A percentile compares a stretch with the other conserved stretches of the same genome.
phyloP scores from a whole-genome alignment of 2,329 filamentous ascomycete species.

The Helotiales sp. region DNA sequence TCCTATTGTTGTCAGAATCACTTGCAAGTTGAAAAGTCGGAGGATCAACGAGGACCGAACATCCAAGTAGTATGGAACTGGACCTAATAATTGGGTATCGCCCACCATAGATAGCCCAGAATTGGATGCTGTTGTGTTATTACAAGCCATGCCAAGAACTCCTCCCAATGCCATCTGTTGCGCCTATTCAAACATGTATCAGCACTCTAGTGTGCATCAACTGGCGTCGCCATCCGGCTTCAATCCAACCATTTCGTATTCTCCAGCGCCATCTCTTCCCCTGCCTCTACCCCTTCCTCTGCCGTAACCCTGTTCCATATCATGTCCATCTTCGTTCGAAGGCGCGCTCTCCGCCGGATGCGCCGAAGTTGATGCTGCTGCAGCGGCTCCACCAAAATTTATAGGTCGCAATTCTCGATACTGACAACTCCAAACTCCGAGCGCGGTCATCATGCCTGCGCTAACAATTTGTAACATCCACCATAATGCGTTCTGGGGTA shows the following conservation, averaged over 20 bases:
- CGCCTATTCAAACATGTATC: constrained; percentile 17
- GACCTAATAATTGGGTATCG: constrained; percentile 5
- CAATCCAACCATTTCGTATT: constrained; percentile 67
- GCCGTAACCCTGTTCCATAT: constrained; percentile 38
- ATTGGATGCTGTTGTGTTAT: constrained; percentile 6
- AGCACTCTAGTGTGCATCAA: neutral
- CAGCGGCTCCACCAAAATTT: constrained; percentile 68
- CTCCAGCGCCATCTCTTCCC: constrained; percentile 54
- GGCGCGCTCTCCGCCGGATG: constrained; percentile 14
- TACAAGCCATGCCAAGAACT: constrained; percentile 17
- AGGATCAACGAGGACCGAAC: neutral
- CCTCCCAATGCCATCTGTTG: constrained; percentile 22
- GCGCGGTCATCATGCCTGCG: constrained; percentile 61
- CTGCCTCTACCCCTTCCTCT: constrained; percentile 52
- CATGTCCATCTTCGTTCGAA: constrained; percentile 20
- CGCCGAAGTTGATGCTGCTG: constrained; percentile 17
- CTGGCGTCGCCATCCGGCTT: constrained; percentile 36
- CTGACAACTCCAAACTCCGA: constrained; percentile 88
- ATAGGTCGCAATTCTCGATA: constrained; percentile 89
- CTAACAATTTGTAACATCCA: constrained; percentile 70
- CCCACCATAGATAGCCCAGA: neutral
- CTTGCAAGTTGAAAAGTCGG: neutral
- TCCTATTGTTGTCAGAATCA: neutral
- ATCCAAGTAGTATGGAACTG: constrained; percentile 2
- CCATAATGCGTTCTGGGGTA: constrained; percentile 83